Evolutionary conservation across 2,329 filamentous ascomycete genomes (phyloP).

Genomic region (Hymenotorrendiella dingleyae): DNA sequence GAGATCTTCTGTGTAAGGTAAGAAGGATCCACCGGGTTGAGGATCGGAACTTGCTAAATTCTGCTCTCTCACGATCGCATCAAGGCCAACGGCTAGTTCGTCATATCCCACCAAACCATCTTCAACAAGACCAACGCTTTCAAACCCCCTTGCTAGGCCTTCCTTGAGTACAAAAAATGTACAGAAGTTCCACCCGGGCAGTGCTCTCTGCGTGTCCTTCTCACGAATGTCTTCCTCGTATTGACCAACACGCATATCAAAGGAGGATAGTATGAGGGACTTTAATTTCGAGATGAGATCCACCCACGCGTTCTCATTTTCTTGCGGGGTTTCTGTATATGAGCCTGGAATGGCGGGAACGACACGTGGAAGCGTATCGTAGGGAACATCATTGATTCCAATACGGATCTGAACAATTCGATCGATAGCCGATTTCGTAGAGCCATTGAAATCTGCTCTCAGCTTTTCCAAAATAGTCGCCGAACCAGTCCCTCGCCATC

Average conservation of each 20-base stretch:
- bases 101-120: slow-evolving; percentile 94
- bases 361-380: slow-evolving; percentile 56
- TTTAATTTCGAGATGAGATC: slow-evolving; percentile 86
- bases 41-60: slow-evolving; percentile 50
- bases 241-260: slow-evolving; percentile 83
- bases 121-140: slow-evolving; percentile 91
- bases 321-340: slow-evolving; percentile 66
- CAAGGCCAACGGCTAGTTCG: slow-evolving; percentile 82
- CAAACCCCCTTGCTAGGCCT: slow-evolving; percentile 85
- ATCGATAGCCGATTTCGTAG: slow-evolving; percentile 65
- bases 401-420: slow-evolving; percentile 82
- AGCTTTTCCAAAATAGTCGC: slow-evolving; percentile 86
- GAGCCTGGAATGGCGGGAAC: slow-evolving; percentile 57
- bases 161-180: slow-evolving; percentile 99
- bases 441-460: slow-evolving; percentile 80
- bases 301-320: slow-evolving; percentile 75
- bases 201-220: slow-evolving; percentile 75
- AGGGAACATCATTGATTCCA: slow-evolving; percentile 61
- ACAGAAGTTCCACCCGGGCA: slow-evolving; percentile 98
- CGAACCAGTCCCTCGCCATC: slow-evolving; percentile 72
- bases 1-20: slow-evolving; percentile 68
- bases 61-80: slow-evolving; percentile 75
- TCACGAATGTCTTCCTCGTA: slow-evolving; percentile 98
- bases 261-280: slow-evolving; percentile 77
- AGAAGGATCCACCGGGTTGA: slow-evolving; percentile 66